Percentiles rank a stretch among this genome's conserved stretches.
Evolutionary conservation across 2,329 filamentous ascomycete species (phyloP).

Genomic region (Dichotomopilus funicola): DNA sequence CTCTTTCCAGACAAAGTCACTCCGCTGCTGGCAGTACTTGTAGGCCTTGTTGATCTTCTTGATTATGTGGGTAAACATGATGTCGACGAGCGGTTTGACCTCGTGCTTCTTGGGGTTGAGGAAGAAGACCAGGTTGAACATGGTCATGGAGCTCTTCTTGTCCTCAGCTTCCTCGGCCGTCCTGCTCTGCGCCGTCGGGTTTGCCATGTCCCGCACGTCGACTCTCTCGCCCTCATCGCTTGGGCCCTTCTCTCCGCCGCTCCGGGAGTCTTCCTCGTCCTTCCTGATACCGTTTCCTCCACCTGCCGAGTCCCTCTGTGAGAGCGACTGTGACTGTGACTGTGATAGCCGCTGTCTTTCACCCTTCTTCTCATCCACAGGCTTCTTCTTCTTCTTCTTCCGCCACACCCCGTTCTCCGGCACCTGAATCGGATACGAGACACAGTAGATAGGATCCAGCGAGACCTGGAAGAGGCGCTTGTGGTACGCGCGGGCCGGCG

Average conservation of each 20-base stretch:
- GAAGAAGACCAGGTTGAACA: slow-evolving; percentile 97
- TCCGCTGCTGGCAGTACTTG: slow-evolving; percentile 85
- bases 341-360: too few species aligned
- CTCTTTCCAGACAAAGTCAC: slow-evolving; percentile 87
- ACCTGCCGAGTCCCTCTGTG: slow-evolving; percentile 29
- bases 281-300: slow-evolving; percentile 13
- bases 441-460: slow-evolving; percentile 70
- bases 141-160: slow-evolving; percentile 71
- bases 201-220: slow-evolving; percentile 27
- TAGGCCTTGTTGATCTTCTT: slow-evolving; percentile 89
- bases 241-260: slow-evolving; percentile 24
- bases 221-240: slow-evolving; percentile 25
- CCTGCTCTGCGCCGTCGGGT: slow-evolving; percentile 25
- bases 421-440: slow-evolving; percentile 79
- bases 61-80: slow-evolving; percentile 76
- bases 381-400: slow-evolving; percentile 46
- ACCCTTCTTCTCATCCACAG: background rate
- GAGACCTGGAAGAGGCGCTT: slow-evolving; percentile 78
- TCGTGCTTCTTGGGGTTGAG: slow-evolving; percentile 74
- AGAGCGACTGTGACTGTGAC: background rate
- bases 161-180: slow-evolving; percentile 46
- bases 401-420: slow-evolving; percentile 71
- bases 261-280: slow-evolving; percentile 26
- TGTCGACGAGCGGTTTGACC: slow-evolving; percentile 66
- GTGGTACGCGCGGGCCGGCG: slow-evolving; percentile 68